Evolutionary conservation across 2,329 filamentous ascomycete genomes (phyloP), one percentile per base, ranked within the genome.

Genomic region (Cercospora brassicicola): DNA sequence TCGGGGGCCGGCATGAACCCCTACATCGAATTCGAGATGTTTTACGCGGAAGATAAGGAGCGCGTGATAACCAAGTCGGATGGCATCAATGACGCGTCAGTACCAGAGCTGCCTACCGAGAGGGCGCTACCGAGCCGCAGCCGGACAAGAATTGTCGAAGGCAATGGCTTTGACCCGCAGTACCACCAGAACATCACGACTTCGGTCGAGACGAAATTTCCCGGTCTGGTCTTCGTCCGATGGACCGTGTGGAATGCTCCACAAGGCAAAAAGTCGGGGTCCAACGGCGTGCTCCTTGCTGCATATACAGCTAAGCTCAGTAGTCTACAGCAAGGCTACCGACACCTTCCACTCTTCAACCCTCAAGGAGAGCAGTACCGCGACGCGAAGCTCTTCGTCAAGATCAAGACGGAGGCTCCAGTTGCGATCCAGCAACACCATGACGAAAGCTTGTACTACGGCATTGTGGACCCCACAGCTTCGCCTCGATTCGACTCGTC

Each of bases 21-120:
- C 0, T 98, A 96, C 76, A 88, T 98, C 66, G 94, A 98, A 80
- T 91, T 98, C 31, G 94, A 99, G 79, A 90, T 98, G 77, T 95
- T 96, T 78, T 91, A 94, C 75, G 92, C 94, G 48, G 95, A 97
- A 79, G 94, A 97, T 81, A 94, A 95, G 81, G 88, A 90, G 62
- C 92, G 92, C 60, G 90, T 89, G 64, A 85, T 89, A 64, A 88
- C 89, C 20, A 87, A 85, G 62, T 89, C 88, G 36, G 86, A 89
- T 74, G 89, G 89, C 59, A 89, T 89, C 20, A 85, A 87, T 73
- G 86, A 90, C 79, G 86, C 87, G 56, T 90, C 88, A 65, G 84
- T 85, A 30, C 87, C 87, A 63, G 88, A 87, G 73, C 88, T 88
- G 36, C 85, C 87, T 75, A 89, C 88, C 62, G 89, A 89, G 4